Percentiles rank a stretch among this genome's conserved stretches.
Evolutionary conservation across 768 basidiomycete genomes (phyloP).

Genomic region (Gloeopeniophorella convolvens): DNA sequence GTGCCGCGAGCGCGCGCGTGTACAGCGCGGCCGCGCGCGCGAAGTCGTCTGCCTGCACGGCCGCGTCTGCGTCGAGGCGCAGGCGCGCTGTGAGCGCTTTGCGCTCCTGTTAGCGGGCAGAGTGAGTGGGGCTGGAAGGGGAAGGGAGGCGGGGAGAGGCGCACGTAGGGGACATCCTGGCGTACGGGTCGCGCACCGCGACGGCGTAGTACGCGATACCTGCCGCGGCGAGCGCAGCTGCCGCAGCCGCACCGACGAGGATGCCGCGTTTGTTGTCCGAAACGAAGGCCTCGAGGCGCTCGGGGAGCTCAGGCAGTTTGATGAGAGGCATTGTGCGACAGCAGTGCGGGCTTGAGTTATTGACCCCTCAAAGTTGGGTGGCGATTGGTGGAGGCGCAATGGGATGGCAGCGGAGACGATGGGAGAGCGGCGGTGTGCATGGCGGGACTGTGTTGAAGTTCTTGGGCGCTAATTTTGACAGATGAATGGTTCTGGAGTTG

Average conservation of each 20-base stretch:
- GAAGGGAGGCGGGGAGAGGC: neutral
- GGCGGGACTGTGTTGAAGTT: no score
- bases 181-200: neutral
- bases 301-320: no score
- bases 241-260: constrained; percentile 65
- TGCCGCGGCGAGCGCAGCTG: constrained; percentile 31
- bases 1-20: constrained; percentile 64
- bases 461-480: no score
- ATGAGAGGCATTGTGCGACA: no score
- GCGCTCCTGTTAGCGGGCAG: constrained; percentile 44
- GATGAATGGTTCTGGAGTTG: no score
- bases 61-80: constrained; percentile 64
- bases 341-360: no score
- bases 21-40: constrained; percentile 55
- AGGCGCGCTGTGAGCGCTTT: constrained; percentile 50
- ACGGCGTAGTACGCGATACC: neutral
- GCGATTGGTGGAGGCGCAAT: no score
- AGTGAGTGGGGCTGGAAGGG: neutral
- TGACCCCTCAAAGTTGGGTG: no score
- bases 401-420: no score
- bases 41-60: constrained; percentile 58
- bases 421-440: no score
- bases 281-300: constrained; percentile 63
- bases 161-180: neutral
- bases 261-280: constrained; percentile 75